Evolutionary conservation across 768 basidiomycete genomes (phyloP), one percentile per base, ranked within the genome.

Genomic region (Trametes elegans): DNA sequence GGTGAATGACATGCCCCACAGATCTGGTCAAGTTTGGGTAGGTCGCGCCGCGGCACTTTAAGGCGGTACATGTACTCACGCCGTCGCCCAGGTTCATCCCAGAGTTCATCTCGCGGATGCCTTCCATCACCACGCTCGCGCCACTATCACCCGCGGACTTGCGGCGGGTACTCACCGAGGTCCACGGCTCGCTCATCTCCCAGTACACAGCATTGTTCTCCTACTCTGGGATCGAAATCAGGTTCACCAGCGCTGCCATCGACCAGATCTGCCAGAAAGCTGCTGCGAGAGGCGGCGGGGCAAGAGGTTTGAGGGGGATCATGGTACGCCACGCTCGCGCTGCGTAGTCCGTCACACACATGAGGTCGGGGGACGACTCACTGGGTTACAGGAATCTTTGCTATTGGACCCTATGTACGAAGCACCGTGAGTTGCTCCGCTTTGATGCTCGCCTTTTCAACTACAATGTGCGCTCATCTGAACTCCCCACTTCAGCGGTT

Each of bases 381-480:
- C 24, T 41, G 14, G n/a, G 45, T 39, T 31, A 7, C 62, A 92
- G 90, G 95, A 97, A 72, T 69, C 78, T 19, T 68, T 95, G 3
- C 72, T 98, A 45, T 74, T 95, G 43, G 93, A 98, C 44, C 78
- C 92, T 0, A 97, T 97, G 94, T 96, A 91, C 66, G 89, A 93
- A 74, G 87, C 86, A 41, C 91, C 92, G 86, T 90, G 70, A 82
- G 87, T 83, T n/a, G n/a, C n/a, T n/a, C n/a, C n/a, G n/a, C n/a
- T n/a, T n/a, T 13, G 32, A 42, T 49, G n/a, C n/a, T 38, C 39
- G 36, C 57, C 55, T 29, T 34, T 34, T 13, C 34, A n/a, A 55
- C 7, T 44, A 28, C 23, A 41, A 42, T 21, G 56, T 29, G 24
- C 44, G 45, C 34, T 27, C 36, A 50, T 35, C 51, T 40, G 21